Percentiles rank a stretch among this genome's conserved stretches.
phyloP scores from a whole-genome alignment of 192 early-diverging fungal genomes.

The Podila epicladia region DNA sequence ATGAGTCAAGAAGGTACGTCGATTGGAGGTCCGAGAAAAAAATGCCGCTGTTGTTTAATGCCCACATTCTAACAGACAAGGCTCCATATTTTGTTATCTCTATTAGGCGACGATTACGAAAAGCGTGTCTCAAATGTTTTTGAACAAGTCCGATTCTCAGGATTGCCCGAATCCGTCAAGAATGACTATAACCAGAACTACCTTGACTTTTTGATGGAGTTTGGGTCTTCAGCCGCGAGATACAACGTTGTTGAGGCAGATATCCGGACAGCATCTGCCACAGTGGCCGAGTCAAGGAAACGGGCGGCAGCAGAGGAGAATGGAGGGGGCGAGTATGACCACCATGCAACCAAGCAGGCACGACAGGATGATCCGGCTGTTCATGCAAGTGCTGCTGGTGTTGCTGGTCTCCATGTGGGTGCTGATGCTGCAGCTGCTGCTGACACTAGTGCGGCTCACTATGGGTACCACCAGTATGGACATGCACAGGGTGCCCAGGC shows the following conservation, averaged over 20 bases:
- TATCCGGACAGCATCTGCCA: conserved; percentile 30
- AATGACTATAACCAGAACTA: conserved; percentile 63
- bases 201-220: conserved; percentile 66
- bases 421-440: neutral
- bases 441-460: neutral
- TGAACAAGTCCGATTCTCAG: conserved; percentile 56
- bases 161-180: conserved; percentile 61
- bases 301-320: conserved; percentile 31
- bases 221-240: conserved; percentile 50
- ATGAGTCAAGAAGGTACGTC: conserved; percentile 60
- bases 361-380: conserved; percentile 9
- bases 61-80: neutral
- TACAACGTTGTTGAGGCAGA: conserved; percentile 61
- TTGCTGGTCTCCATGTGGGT: neutral
- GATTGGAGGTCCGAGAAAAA: neutral
- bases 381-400: neutral
- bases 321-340: conserved; percentile 9
- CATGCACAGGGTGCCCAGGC: too few relatives aligned
- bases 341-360: conserved; percentile 12
- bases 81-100: neutral
- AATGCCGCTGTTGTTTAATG: neutral
- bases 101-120: conserved; percentile 50
- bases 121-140: conserved; percentile 57
- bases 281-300: conserved; percentile 47
- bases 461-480: too few relatives aligned